These are phyloP conservation scores for Apiospora aurea DNA, from an alignment of 2,329 filamentous ascomycete genomes.

Conservation along the genomic window DNA sequence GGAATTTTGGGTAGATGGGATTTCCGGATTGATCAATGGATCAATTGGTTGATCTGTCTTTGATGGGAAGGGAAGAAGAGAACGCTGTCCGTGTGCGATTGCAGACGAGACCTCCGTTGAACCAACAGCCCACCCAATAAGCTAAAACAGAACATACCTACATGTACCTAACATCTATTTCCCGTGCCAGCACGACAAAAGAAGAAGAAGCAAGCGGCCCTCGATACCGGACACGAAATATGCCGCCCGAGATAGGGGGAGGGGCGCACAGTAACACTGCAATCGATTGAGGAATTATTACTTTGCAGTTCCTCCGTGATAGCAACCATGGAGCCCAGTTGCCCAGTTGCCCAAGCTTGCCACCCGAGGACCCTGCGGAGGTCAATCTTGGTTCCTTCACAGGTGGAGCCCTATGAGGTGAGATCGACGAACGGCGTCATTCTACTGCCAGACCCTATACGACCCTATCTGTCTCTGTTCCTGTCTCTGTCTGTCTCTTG, in stretches of 20 bases:
- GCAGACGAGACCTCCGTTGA: not conserved
- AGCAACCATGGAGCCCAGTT: not conserved
- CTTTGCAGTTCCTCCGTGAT: not conserved
- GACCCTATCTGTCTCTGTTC: not conserved
- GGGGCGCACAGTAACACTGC: not conserved
- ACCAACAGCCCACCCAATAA: not conserved
- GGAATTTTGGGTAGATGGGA: not conserved
- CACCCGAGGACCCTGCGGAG: not conserved
- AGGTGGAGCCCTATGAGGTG: conserved; percentile 2
- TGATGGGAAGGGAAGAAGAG: not conserved
- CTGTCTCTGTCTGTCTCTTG: not conserved
- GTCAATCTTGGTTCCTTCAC: conserved; percentile 20
- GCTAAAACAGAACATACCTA: conserved; percentile 4
- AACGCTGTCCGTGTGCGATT: not conserved
- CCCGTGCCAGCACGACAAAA: not conserved
- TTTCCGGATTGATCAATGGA: not conserved
- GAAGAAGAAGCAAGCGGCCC: not conserved
- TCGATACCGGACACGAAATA: not conserved
- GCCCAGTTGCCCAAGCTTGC: not conserved
- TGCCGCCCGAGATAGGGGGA: not conserved
- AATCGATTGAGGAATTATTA: not conserved
- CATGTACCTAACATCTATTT: not conserved
- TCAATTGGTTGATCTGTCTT: too few species aligned
- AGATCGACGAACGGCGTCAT: conserved; percentile 20
- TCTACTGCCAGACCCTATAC: not conserved